Evolutionary conservation across 208 protist species (phyloP).

Genomic region (Leishmania aethiopica): DNA sequence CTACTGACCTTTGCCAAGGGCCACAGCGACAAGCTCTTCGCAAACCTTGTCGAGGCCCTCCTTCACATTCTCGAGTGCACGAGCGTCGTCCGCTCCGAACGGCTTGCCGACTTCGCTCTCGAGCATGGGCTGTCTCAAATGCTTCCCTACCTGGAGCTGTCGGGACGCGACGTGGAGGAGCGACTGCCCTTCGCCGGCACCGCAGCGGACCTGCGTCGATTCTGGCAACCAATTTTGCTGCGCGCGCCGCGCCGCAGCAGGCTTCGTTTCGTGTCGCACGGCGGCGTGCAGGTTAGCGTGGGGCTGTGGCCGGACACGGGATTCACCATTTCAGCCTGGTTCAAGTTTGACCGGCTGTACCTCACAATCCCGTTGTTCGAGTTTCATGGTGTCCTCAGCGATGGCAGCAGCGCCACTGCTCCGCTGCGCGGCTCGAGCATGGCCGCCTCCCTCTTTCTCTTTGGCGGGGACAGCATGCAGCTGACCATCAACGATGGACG

Average conservation of each 20-base stretch:
- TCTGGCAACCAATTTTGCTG: constrained; percentile 75
- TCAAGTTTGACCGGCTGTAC: constrained; percentile 75
- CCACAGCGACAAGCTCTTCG: constrained; percentile 42
- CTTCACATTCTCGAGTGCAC: constrained; percentile 60
- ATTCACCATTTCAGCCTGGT: constrained; percentile 63
- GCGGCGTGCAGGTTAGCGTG: constrained; percentile 67
- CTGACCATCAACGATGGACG: constrained; percentile 47
- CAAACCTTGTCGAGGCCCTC: constrained; percentile 53
- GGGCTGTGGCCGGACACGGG: constrained; percentile 65
- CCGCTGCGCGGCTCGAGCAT: constrained; percentile 22
- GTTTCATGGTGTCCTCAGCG: constrained; percentile 43
- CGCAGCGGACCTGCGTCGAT: constrained; percentile 47
- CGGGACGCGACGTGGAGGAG: constrained; percentile 36
- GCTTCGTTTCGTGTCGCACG: constrained; percentile 66
- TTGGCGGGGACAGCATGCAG: constrained; percentile 69
- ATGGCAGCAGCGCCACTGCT: constrained; percentile 1
- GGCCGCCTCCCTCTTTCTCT: constrained; percentile 36
- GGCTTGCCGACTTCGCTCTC: constrained; percentile 60
- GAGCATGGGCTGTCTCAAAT: constrained; percentile 50
- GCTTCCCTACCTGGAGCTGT: constrained; percentile 75
- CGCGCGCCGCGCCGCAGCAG: constrained; percentile 65
- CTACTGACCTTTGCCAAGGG: constrained; percentile 43
- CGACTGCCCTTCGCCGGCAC: constrained; percentile 52
- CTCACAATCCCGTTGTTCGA: constrained; percentile 71
- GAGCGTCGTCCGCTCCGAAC: constrained; percentile 51